Percentiles rank a stretch among this genome's conserved stretches.
Evolutionary conservation across 108 stramenopile genomes (phyloP).

Genomic region (Aurantiochytrium sp.): DNA sequence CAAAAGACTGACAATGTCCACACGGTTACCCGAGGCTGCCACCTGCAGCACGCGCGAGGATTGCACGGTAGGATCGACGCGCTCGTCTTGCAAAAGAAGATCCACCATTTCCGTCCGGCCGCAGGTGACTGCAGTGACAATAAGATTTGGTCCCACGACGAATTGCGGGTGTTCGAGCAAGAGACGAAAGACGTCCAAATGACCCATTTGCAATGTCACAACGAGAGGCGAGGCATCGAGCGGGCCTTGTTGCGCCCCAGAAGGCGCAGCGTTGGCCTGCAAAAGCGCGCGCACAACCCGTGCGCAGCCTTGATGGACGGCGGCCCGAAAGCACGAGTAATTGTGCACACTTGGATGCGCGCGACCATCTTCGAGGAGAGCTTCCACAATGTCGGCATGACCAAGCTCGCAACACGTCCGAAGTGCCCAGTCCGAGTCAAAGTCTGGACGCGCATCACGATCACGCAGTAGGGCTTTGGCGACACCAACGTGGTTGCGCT

Average conservation of each 20-base stretch:
- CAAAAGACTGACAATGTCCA: neutral
- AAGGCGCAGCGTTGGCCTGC: neutral
- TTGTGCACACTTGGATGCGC: neutral
- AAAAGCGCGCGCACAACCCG: neutral
- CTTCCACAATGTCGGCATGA: neutral
- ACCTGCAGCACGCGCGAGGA: neutral
- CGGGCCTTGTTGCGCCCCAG: neutral
- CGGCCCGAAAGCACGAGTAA: neutral
- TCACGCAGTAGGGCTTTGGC: neutral
- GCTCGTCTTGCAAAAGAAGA: neutral
- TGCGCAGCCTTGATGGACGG: neutral
- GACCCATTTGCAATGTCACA: neutral
- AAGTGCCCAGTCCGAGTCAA: neutral
- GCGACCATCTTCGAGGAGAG: neutral
- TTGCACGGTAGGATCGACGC: neutral
- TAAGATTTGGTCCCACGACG: neutral
- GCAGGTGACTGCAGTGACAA: neutral
- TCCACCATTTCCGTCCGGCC: neutral
- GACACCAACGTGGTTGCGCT: neutral
- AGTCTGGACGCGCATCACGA: neutral
- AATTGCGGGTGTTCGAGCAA: neutral
- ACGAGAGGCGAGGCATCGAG: neutral
- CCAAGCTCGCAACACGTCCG: neutral
- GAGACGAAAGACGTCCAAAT: neutral
- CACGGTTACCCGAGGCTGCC: neutral